Percentiles rank a stretch among this genome's conserved stretches.
These are phyloP conservation scores for Xylaria nigripes DNA, from an alignment of 495 filamentous ascomycete species.

Conservation along the genomic window DNA sequence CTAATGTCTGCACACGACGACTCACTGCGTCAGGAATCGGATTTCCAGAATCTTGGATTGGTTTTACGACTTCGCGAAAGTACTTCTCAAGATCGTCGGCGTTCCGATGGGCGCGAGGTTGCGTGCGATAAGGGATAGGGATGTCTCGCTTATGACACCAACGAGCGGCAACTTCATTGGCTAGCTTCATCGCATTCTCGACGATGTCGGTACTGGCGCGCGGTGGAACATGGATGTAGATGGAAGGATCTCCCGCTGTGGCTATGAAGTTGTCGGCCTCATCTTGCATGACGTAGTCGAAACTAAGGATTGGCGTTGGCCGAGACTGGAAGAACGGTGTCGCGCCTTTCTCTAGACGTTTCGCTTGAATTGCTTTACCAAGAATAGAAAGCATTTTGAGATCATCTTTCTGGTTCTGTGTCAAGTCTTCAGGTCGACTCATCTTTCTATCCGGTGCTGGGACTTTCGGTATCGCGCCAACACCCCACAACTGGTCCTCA, in stretches of 20 bases:
- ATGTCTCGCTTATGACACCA: conserved; percentile 72
- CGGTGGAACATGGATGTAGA: conserved; percentile 27
- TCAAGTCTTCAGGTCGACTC: conserved; percentile 28
- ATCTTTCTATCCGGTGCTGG: conserved; percentile 24
- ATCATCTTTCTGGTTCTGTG: conserved; percentile 21
- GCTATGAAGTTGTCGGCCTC: conserved; percentile 14
- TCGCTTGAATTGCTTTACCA: conserved; percentile 26
- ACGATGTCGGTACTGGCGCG: conserved; percentile 25
- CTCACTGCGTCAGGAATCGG: conserved; percentile 52
- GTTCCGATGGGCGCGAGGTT: conserved; percentile 49
- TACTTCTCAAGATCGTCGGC: conserved; percentile 33
- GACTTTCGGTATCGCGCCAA: conserved; percentile 28
- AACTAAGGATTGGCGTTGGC: conserved; percentile 25
- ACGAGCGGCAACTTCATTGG: conserved; percentile 58
- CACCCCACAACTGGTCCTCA: conserved; percentile 2
- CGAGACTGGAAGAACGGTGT: conserved; percentile 29
- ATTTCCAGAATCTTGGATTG: conserved; percentile 44
- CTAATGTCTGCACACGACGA: conserved; percentile 49
- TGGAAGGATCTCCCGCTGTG: conserved; percentile 33
- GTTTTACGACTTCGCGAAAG: conserved; percentile 43
- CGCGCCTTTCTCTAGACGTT: conserved; percentile 32
- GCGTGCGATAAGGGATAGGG: conserved; percentile 67
- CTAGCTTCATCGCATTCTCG: conserved; percentile 63
- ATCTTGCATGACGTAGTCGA: conserved; percentile 18
- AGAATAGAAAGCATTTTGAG: conserved; percentile 30